Evolutionary conservation across 2,329 filamentous ascomycete species (phyloP).

Genomic region (Simplicillium aogashimaense): DNA sequence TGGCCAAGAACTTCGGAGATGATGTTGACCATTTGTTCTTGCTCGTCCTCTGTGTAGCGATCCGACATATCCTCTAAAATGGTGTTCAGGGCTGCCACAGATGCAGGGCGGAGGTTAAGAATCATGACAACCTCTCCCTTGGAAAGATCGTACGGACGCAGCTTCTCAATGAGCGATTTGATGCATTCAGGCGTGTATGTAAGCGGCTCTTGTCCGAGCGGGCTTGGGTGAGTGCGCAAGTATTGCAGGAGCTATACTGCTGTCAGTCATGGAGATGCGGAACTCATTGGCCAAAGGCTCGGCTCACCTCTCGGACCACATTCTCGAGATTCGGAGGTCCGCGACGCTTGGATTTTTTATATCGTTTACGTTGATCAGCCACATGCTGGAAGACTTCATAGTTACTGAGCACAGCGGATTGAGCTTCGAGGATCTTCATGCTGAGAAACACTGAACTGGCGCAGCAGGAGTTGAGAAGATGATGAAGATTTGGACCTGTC

Average conservation of each 20-base stretch:
- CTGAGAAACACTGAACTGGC: slow-evolving; percentile 4
- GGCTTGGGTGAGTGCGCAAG: slow-evolving; percentile 42
- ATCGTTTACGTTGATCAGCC: slow-evolving; percentile 40
- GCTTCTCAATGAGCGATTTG: slow-evolving; percentile 38
- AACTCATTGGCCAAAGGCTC: not conserved
- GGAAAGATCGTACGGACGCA: slow-evolving; percentile 49
- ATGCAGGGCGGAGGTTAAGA: slow-evolving; percentile 53
- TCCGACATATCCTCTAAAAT: slow-evolving; percentile 56
- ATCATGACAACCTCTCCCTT: slow-evolving; percentile 63
- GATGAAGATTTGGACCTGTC: too few relatives aligned
- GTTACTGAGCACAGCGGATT: slow-evolving; percentile 61
- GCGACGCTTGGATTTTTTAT: slow-evolving; percentile 39
- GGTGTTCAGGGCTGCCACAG: slow-evolving; percentile 47
- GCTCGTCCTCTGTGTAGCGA: slow-evolving; percentile 49
- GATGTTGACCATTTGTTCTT: slow-evolving; percentile 45
- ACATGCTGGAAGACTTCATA: slow-evolving; percentile 64
- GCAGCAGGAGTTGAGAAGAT: too few relatives aligned
- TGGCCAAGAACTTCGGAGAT: slow-evolving; percentile 49
- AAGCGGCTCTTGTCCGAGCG: slow-evolving; percentile 42
- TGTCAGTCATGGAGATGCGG: too few relatives aligned
- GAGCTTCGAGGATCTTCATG: slow-evolving; percentile 64
- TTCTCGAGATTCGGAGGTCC: slow-evolving; percentile 50
- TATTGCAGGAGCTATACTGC: slow-evolving; percentile 47
- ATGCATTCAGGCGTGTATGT: slow-evolving; percentile 45
- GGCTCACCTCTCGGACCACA: slow-evolving; percentile 52